Conservation (phyloP, 768 basidiomycete species). For the Naganishia friedmannii region DNA sequence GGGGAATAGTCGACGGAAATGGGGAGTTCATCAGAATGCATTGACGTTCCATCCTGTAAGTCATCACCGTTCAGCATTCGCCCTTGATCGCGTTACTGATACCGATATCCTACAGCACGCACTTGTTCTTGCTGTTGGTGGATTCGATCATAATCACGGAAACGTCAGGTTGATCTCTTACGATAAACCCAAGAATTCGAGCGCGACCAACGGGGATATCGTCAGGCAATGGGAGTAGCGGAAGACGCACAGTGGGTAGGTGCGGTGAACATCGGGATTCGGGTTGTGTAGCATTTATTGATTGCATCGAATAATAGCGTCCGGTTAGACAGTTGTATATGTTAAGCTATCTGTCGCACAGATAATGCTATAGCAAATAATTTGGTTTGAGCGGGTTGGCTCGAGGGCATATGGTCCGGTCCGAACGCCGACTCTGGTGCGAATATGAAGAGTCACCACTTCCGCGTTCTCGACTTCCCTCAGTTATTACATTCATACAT, state of each 20-base stretch:
- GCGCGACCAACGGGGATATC: slow-evolving; percentile 7
- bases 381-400: too few relatives aligned
- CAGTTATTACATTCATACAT: too few relatives aligned
- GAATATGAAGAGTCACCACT: too few relatives aligned
- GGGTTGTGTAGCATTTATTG: background rate
- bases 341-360: too few relatives aligned
- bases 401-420: too few relatives aligned
- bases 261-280: background rate
- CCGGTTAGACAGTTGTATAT: too few relatives aligned
- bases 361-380: too few relatives aligned
- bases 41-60: slow-evolving; percentile 52
- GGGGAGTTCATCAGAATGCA: slow-evolving; percentile 46
- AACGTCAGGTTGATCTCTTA: slow-evolving; percentile 45
- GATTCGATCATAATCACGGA: slow-evolving; percentile 44
- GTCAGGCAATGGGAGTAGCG: slow-evolving; percentile 4
- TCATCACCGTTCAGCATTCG: slow-evolving; percentile 14
- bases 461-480: too few relatives aligned
- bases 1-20: slow-evolving; percentile 4
- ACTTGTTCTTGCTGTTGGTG: slow-evolving; percentile 50
- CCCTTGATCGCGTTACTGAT: background rate
- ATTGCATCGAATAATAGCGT: too few relatives aligned
- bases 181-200: slow-evolving; percentile 28
- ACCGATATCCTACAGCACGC: slow-evolving; percentile 37
- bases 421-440: too few relatives aligned
- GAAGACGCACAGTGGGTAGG: background rate